Percentiles rank a stretch among this genome's conserved stretches.
These are phyloP conservation scores for Lenwebbia sp. DNA, from an alignment of 345 rosid genomes.

Conservation along the genomic window DNA sequence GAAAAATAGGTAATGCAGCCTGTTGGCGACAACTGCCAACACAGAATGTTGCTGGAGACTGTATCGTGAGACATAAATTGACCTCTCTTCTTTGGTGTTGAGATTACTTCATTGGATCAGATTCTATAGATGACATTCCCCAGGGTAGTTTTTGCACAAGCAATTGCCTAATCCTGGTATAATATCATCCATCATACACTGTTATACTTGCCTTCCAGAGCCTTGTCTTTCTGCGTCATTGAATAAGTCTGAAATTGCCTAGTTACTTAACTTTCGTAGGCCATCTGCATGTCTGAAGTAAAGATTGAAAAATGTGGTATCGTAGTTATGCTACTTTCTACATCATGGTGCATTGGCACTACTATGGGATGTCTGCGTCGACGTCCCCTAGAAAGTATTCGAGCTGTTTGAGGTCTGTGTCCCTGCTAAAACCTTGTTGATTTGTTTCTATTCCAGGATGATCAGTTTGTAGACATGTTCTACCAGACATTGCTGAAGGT, in stretches of 20 bases:
- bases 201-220: background rate
- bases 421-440: background rate
- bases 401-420: background rate
- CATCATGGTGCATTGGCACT: background rate
- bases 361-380: background rate
- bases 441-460: slow-evolving; percentile 32
- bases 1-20: background rate
- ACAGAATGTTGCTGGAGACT: background rate
- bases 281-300: background rate
- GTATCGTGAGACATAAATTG: background rate
- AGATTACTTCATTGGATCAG: background rate
- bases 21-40: background rate
- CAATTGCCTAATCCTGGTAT: background rate
- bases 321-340: background rate
- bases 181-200: background rate
- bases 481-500: slow-evolving; percentile 40
- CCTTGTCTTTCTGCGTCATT: background rate
- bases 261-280: background rate
- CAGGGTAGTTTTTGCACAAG: background rate
- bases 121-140: background rate
- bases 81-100: background rate
- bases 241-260: background rate
- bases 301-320: background rate
- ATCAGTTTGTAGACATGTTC: slow-evolving; percentile 55
- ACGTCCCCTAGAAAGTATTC: background rate